A percentile compares a stretch with the other conserved stretches of the same genome.
Conservation (phyloP, 495 filamentous ascomycete genomes). For the Bacidia rubella region DNA sequence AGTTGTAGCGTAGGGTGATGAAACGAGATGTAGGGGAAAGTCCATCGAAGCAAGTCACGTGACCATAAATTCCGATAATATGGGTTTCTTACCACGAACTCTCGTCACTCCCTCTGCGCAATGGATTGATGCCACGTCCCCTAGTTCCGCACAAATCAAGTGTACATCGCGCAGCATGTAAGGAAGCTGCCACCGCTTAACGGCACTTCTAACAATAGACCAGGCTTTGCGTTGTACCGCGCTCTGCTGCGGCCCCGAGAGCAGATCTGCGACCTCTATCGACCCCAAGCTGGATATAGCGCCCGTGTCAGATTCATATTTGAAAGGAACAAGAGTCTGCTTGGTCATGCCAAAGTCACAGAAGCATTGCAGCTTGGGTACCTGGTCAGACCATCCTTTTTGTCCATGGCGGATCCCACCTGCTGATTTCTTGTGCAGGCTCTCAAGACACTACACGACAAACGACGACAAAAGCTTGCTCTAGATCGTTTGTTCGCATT, state of each 20-base stretch:
- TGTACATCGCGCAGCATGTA: slow-evolving; percentile 53
- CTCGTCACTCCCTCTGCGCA: no score
- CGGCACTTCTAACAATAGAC: neutral
- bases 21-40: no score
- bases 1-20: no score
- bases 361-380: slow-evolving; percentile 53
- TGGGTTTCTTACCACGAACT: no score
- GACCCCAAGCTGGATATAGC: slow-evolving; percentile 29
- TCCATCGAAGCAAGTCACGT: neutral
- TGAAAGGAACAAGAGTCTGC: slow-evolving; percentile 38
- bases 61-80: neutral
- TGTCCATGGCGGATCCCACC: neutral
- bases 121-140: neutral
- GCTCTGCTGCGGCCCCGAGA: slow-evolving; percentile 51
- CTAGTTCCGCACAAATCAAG: slow-evolving; percentile 33
- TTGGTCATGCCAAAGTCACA: slow-evolving; percentile 38
- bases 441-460: slow-evolving; percentile 1
- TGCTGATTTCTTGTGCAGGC: neutral
- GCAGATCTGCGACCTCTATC: slow-evolving; percentile 30
- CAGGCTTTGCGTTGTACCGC: slow-evolving; percentile 62
- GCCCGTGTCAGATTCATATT: slow-evolving; percentile 42
- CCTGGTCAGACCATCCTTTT: slow-evolving; percentile 31
- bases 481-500: neutral
- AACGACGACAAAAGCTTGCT: neutral
- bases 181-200: slow-evolving; percentile 12